Evolutionary conservation across 257 asterid species (phyloP), one percentile per base, ranked within the genome.

Genomic region (Solanum megistacrolobum): DNA sequence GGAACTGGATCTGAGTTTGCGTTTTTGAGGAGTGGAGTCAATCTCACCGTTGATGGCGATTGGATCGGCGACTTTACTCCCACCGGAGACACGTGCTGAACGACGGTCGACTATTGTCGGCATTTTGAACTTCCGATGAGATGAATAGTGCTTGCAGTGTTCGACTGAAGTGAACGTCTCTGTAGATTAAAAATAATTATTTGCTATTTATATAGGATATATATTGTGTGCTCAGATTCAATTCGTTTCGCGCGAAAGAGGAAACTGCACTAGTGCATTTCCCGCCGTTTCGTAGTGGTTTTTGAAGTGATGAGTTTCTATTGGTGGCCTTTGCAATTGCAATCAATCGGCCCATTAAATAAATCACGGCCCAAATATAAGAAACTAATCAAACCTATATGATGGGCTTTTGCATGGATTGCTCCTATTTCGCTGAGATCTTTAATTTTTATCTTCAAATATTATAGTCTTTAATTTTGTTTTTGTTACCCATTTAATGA

Each of bases 21-120:
- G 92, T 88, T 95, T 96, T 21, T 58, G 88, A 76, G 96, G 96
- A 58, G 94, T 91, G 75, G 89, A 86, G 27, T 41, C 25, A 18
- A 25, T 68, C 90, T 85, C 91, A 9, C 87, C 27, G 5, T 32
- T 35, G 78, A 34, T 75, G 12, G 69, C 79, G 39, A 81, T 83
- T 81, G 71, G 90, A 86, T 88, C 92, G 25, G 69, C 69, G 38
- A 81, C 87, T 34, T 21, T 52, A 34, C 11, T 73, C 25, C 58
- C 84, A 34, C 41, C 81, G 84, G 89, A 65, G 36, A 66, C 39
- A 35, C 87, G 89, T 27, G 94, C 85, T 25, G 92, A 65, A 83
- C 93, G 91, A 71, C 91, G 89, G 58, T 89, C 62, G 66, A 92
- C 93, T 71, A 95, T 89, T 35, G 93, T 87, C 84, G 98, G 95